Conservation (phyloP, 2,329 filamentous ascomycete genomes). For the Arthrobotrys entomopaga region DNA sequence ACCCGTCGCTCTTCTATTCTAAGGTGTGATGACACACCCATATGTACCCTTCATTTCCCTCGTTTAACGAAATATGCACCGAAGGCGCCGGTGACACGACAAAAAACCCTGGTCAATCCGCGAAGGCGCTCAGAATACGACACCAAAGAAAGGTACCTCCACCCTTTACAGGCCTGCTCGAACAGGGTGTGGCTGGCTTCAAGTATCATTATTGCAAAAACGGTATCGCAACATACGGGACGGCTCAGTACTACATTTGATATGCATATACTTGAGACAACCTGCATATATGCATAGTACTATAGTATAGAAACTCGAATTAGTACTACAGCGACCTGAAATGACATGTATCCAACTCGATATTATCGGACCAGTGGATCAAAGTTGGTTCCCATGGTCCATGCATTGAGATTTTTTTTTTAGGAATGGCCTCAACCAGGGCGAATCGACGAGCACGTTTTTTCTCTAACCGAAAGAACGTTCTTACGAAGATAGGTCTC, state of each 20-base stretch:
- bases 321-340: conserved; percentile 13
- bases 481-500: too few species aligned
- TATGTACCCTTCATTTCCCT: conserved; percentile 37
- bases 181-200: conserved; percentile 52
- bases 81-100: conserved; percentile 33
- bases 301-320: not conserved
- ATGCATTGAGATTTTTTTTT: conserved; percentile 23
- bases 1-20: conserved; percentile 15
- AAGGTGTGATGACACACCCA: conserved; percentile 11
- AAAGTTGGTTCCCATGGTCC: conserved; percentile 24
- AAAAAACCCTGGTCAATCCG: conserved; percentile 23
- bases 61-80: conserved; percentile 22
- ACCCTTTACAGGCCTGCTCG: conserved; percentile 35
- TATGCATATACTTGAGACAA: conserved; percentile 41
- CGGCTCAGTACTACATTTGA: conserved; percentile 42
- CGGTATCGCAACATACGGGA: conserved; percentile 45
- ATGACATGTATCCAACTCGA: not conserved
- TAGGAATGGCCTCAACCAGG: too few species aligned
- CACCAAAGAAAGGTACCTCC: conserved; percentile 41
- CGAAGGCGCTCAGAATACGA: conserved; percentile 36
- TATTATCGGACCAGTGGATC: conserved; percentile 47
- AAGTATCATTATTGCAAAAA: conserved; percentile 31
- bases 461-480: too few species aligned
- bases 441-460: too few species aligned
- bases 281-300: conserved; percentile 12